A percentile compares a stretch with the other conserved stretches of the same genome.
Evolutionary conservation across 1,139 yeast genomes (phyloP).

Genomic region (Debaryomyces fabryi): DNA sequence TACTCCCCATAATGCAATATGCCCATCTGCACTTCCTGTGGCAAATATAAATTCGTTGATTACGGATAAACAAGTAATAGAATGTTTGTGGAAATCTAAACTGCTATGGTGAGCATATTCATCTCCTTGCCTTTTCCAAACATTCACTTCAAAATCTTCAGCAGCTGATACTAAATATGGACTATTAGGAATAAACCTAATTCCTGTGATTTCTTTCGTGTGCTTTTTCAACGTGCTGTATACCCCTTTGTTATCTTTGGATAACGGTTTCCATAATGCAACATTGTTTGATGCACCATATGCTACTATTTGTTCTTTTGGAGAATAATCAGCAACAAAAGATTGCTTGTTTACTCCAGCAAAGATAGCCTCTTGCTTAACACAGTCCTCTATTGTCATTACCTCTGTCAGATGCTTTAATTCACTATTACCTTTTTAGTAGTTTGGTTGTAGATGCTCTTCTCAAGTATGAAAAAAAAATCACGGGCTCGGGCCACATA

Average conservation of each 20-base stretch:
- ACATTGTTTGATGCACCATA: conserved; percentile 77
- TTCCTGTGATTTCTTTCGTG: conserved; percentile 58
- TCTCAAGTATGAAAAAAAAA: conserved; percentile 10
- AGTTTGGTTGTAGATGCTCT: conserved; percentile 8
- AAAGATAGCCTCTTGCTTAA: conserved; percentile 58
- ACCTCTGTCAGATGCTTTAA: background rate
- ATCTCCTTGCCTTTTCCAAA: conserved; percentile 51
- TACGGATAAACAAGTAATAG: conserved; percentile 54
- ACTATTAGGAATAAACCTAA: conserved; percentile 54
- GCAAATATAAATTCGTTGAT: conserved; percentile 41
- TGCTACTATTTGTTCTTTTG: conserved; percentile 51
- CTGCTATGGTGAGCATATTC: conserved; percentile 33
- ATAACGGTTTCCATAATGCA: conserved; percentile 73
- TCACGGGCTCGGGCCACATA: background rate
- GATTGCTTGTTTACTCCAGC: conserved; percentile 82
- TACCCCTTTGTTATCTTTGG: conserved; percentile 46
- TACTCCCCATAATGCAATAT: conserved; percentile 53
- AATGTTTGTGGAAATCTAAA: conserved; percentile 42
- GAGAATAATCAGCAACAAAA: conserved; percentile 61
- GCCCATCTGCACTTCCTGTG: conserved; percentile 72
- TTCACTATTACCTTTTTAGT: background rate
- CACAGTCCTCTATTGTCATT: conserved; percentile 5
- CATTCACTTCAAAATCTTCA: conserved; percentile 61
- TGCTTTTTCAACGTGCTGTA: conserved; percentile 60
- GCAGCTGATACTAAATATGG: conserved; percentile 59